Evolutionary conservation across 345 rosid species (phyloP).

Genomic region (Geranium brycei): DNA sequence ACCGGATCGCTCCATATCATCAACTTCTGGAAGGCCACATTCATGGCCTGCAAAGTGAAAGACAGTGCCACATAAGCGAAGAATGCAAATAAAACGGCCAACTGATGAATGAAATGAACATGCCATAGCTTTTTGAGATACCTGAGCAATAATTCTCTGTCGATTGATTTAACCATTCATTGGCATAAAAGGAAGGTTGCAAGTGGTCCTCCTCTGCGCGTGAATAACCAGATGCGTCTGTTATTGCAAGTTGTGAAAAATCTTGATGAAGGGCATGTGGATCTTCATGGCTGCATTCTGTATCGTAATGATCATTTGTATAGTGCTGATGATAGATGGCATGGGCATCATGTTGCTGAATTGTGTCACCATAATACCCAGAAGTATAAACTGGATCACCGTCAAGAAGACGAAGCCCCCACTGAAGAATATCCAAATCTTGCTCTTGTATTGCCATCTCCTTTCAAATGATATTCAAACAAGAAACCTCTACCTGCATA

Average conservation of each 20-base stretch:
- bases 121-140: slow-evolving; percentile 12
- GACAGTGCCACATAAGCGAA: neutral
- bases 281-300: slow-evolving; percentile 53
- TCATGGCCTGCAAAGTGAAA: slow-evolving; percentile 30
- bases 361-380: slow-evolving; percentile 36
- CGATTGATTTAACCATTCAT: slow-evolving; percentile 37
- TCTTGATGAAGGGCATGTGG: slow-evolving; percentile 80
- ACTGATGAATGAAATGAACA: neutral
- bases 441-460: slow-evolving; percentile 31
- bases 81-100: neutral
- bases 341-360: slow-evolving; percentile 28
- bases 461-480: slow-evolving; percentile 1
- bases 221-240: slow-evolving; percentile 33
- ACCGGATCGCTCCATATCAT: slow-evolving; percentile 32
- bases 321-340: slow-evolving; percentile 23
- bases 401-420: slow-evolving; percentile 55
- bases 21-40: slow-evolving; percentile 36
- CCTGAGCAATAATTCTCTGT: slow-evolving; percentile 38
- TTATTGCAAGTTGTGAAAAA: slow-evolving; percentile 56
- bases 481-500: neutral
- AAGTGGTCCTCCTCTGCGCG: slow-evolving; percentile 23
- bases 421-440: slow-evolving; percentile 34
- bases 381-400: slow-evolving; percentile 31
- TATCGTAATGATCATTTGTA: slow-evolving; percentile 32
- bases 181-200: slow-evolving; percentile 20